Percentiles rank a stretch among this genome's conserved stretches.
These are phyloP conservation scores for Tolypocladium nubicola DNA, from an alignment of 2,329 filamentous ascomycete species.

Conservation along the genomic window DNA sequence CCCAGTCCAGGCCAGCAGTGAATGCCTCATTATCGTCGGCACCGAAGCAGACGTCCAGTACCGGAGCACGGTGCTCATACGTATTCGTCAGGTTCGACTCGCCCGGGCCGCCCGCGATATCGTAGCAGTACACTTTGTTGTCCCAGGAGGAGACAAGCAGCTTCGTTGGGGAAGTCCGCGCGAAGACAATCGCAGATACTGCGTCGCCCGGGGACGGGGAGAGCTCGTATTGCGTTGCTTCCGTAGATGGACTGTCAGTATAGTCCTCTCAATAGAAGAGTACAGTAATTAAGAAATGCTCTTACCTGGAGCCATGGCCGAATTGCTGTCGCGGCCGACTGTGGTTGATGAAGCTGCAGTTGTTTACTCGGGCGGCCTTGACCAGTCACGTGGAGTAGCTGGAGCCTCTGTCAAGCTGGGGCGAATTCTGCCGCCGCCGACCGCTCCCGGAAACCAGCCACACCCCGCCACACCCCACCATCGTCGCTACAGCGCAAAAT, in stretches of 20 bases:
- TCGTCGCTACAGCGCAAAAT: constrained; percentile 25
- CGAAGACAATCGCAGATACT: constrained; percentile 79
- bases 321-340: constrained; percentile 10
- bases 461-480: constrained; percentile 31
- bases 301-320: constrained; percentile 30
- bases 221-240: constrained; percentile 71
- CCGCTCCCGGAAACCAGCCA: constrained; percentile 19
- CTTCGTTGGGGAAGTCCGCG: constrained; percentile 60
- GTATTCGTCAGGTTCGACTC: constrained; percentile 51
- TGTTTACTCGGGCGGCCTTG: constrained; percentile 20
- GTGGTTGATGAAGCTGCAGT: constrained; percentile 12
- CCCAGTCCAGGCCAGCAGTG: constrained; percentile 76
- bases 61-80: constrained; percentile 72
- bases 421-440: constrained; percentile 18
- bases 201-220: constrained; percentile 74
- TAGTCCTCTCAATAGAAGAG: background rate
- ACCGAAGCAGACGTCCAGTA: constrained; percentile 88
- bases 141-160: constrained; percentile 95
- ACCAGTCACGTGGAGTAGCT: constrained; percentile 22
- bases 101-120: constrained; percentile 50
- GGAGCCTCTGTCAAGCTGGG: background rate
- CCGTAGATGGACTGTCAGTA: constrained; percentile 8
- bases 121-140: constrained; percentile 82
- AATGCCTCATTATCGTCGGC: constrained; percentile 74
- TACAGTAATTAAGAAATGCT: constrained; percentile 3